Conservation (phyloP, 306 rosid genomes). For the Trifolium dubium region DNA sequence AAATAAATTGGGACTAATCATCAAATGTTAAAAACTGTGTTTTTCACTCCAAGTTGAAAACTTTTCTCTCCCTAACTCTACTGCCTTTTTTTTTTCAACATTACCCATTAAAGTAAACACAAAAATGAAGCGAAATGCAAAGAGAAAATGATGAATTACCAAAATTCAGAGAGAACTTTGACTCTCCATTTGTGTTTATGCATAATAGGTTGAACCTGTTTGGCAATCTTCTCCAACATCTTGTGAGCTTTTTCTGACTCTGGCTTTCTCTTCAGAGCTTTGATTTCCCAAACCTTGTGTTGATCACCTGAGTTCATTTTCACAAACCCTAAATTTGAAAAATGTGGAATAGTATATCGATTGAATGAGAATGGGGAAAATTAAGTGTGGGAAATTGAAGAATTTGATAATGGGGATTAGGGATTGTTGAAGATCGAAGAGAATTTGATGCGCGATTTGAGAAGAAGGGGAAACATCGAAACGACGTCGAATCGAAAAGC, state of each 20-base stretch:
- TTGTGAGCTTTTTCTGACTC: conserved; percentile 71
- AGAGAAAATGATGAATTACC: conserved; percentile 48
- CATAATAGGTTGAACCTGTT: conserved; percentile 97
- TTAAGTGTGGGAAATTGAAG: not conserved
- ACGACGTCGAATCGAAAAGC: not conserved
- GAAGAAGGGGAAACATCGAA: not conserved
- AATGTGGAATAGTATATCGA: not conserved
- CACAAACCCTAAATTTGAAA: conserved; percentile 29
- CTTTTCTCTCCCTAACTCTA: not conserved
- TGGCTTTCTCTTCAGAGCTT: conserved; percentile 74
- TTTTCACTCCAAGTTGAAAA: conserved; percentile 27
- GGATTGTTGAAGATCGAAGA: not conserved
- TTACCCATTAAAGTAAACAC: conserved; percentile 27
- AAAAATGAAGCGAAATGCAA: not conserved
- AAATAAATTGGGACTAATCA: not conserved
- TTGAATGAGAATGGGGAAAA: not conserved
- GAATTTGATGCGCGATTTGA: not conserved
- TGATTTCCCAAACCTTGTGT: conserved; percentile 89
- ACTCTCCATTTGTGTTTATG: conserved; percentile 88
- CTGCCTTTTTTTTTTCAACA: not conserved
- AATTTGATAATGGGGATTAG: not conserved
- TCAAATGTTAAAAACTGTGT: not conserved
- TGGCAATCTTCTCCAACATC: conserved; percentile 78
- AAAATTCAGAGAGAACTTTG: conserved; percentile 83
- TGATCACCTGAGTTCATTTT: conserved; percentile 71